Evolutionary conservation across 441 rosid species (phyloP).

Genomic region (Pelargonium fulgidum): DNA sequence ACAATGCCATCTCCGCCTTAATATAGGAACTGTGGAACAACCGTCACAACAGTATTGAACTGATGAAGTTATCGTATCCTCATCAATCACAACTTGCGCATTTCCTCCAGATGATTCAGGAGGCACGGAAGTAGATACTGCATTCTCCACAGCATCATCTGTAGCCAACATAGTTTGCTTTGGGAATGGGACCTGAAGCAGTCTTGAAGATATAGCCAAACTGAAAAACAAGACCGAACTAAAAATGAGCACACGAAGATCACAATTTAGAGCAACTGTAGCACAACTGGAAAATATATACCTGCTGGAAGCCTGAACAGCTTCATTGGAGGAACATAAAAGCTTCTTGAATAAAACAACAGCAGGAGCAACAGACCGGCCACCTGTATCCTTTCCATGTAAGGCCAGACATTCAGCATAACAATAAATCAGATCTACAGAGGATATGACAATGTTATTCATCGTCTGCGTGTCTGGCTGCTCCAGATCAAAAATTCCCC

Average conservation of each 20-base stretch:
- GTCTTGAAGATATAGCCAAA: constrained; percentile 97
- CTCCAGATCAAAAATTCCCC: constrained; percentile 98
- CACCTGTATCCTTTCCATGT: constrained; percentile 62
- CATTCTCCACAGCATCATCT: constrained; percentile 76
- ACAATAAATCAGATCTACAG: constrained; percentile 91
- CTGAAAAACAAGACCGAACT: constrained; percentile 38
- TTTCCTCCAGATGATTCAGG: constrained; percentile 60
- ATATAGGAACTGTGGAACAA: constrained; percentile 97
- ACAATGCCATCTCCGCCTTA: constrained; percentile 98
- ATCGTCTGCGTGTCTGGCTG: constrained; percentile 93
- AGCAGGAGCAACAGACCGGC: constrained; percentile 84
- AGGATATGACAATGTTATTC: constrained; percentile 89
- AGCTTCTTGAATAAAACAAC: constrained; percentile 81
- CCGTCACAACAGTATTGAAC: constrained; percentile 99
- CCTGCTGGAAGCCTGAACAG: constrained; percentile 99
- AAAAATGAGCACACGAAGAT: constrained; percentile 22
- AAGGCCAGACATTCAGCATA: constrained; percentile 98
- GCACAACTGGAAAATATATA: constrained; percentile 23
- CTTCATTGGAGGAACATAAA: constrained; percentile 70
- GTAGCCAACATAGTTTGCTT: constrained; percentile 89
- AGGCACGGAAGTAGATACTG: constrained; percentile 49
- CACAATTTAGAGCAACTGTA: constrained; percentile 15
- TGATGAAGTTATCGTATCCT: constrained; percentile 92
- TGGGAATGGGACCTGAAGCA: constrained; percentile 99
- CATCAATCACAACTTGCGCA: constrained; percentile 88